These are phyloP conservation scores for Solanum pimpinellifolium DNA, from an alignment of 257 asterid species.

Conservation along the genomic window DNA sequence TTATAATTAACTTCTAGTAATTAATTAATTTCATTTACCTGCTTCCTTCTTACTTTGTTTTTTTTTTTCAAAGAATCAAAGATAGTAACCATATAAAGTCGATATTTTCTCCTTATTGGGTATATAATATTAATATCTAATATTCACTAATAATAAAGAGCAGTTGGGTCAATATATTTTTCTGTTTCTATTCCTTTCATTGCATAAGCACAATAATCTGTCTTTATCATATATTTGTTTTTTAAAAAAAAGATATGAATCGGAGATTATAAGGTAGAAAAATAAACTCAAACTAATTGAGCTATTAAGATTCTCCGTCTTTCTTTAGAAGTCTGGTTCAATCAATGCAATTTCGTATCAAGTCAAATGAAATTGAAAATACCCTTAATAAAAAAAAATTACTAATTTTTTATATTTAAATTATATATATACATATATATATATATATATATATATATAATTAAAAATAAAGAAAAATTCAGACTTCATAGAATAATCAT, in stretches of 20 bases:
- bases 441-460: accelerated
- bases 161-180: neutral
- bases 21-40: neutral
- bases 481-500: neutral
- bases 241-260: too few relatives aligned
- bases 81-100: neutral
- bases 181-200: neutral
- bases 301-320: accelerated
- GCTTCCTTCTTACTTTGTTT: neutral
- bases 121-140: neutral
- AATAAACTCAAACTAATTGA: accelerated
- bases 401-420: accelerated
- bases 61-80: neutral
- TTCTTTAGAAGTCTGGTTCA: neutral
- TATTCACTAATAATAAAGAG: neutral
- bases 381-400: accelerated
- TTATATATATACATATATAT: accelerated
- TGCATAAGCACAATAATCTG: neutral
- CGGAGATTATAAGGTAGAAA: neutral
- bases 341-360: neutral
- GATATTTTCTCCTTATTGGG: neutral
- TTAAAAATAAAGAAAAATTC: neutral
- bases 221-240: neutral
- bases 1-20: neutral
- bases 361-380: neutral